A percentile compares a stretch with the other conserved stretches of the same genome.
Conservation (phyloP, 2,329 filamentous ascomycete genomes). For the Xylaria sp. region DNA sequence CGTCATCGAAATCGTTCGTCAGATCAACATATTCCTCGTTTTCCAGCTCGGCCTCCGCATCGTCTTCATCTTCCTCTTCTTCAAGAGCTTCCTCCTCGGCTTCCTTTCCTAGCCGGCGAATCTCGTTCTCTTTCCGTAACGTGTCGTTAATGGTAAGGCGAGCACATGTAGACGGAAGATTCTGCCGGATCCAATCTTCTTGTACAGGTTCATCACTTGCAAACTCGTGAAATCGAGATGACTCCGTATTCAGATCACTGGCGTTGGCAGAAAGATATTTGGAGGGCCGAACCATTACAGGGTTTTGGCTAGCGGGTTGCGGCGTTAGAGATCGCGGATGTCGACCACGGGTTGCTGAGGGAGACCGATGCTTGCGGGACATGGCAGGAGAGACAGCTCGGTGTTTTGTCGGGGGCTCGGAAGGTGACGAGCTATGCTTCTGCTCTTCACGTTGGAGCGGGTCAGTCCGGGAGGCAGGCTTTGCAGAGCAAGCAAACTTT, state of each 20-base stretch:
- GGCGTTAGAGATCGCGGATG: slow-evolving; percentile 40
- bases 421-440: slow-evolving; percentile 10
- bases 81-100: slow-evolving; percentile 86
- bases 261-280: slow-evolving; percentile 59
- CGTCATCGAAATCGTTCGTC: slow-evolving; percentile 57
- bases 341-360: slow-evolving; percentile 37
- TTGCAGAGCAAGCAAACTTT: slow-evolving; percentile 75
- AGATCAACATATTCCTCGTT: too few relatives aligned
- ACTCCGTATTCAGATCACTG: slow-evolving; percentile 58
- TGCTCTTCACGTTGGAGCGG: slow-evolving; percentile 42
- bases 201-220: slow-evolving; percentile 80
- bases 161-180: slow-evolving; percentile 64
- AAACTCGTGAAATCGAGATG: slow-evolving; percentile 84
- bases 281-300: slow-evolving; percentile 45
- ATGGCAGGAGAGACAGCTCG: slow-evolving; percentile 33
- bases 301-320: slow-evolving; percentile 47
- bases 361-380: slow-evolving; percentile 39
- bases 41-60: slow-evolving; percentile 55
- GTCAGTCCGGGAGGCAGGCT: slow-evolving; percentile 51
- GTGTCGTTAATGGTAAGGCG: slow-evolving; percentile 91
- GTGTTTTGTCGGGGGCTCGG: slow-evolving; percentile 23
- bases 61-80: slow-evolving; percentile 69
- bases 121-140: slow-evolving; percentile 84
- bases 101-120: slow-evolving; percentile 84
- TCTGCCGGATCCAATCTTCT: slow-evolving; percentile 86